phyloP scores from a whole-genome alignment of 768 basidiomycete species.

The Pisolithus marmoratus region DNA sequence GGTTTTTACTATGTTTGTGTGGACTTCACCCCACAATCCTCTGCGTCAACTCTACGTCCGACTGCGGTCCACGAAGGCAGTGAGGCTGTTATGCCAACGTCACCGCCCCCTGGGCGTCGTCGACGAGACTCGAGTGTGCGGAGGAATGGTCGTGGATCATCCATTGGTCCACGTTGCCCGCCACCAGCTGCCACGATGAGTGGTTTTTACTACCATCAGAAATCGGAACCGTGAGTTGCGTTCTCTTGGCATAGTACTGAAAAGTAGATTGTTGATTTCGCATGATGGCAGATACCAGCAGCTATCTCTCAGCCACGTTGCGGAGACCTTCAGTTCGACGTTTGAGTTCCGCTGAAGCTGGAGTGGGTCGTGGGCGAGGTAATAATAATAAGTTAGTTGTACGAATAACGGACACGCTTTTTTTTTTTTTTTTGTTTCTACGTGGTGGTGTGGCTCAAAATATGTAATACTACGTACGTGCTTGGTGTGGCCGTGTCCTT shows the following conservation, averaged over 20 bases:
- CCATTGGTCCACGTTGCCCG: conserved; percentile 40
- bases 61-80: conserved; percentile 28
- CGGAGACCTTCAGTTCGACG: conserved; percentile 63
- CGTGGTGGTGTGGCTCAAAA: too few species aligned
- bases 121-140: conserved; percentile 45
- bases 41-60: conserved; percentile 27
- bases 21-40: conserved; percentile 71
- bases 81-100: conserved; percentile 22
- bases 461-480: too few species aligned
- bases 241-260: too few species aligned
- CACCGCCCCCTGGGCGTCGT: conserved; percentile 29
- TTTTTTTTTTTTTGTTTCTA: too few species aligned
- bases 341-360: conserved; percentile 77
- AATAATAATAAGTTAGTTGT: background rate
- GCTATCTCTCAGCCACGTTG: conserved; percentile 73
- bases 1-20: conserved; percentile 96
- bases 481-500: too few species aligned
- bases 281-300: conserved; percentile 71
- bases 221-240: conserved; percentile 81
- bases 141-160: conserved; percentile 40
- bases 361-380: background rate
- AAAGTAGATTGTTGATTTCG: conserved; percentile 2
- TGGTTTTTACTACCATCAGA: conserved; percentile 91
- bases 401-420: too few species aligned
- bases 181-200: conserved; percentile 68